Evolutionary conservation across 495 filamentous ascomycete species (phyloP).

Genomic region (Bacidia gigantensis): DNA sequence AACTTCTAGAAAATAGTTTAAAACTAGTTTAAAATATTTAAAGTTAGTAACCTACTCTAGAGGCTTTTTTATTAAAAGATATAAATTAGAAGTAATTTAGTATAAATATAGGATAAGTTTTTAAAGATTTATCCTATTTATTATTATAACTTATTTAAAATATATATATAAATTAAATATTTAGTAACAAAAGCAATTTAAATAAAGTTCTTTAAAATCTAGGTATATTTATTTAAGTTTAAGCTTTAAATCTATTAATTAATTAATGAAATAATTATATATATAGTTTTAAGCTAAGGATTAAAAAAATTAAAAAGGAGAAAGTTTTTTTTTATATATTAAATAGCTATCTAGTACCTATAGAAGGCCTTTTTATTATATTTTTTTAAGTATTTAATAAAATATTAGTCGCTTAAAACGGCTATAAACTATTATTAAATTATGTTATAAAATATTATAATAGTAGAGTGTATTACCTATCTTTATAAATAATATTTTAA

Average conservation of each 20-base stretch:
- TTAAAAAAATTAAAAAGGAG: no score
- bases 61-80: background rate
- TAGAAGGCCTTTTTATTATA: no score
- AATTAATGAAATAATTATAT: background rate
- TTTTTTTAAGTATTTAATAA: no score
- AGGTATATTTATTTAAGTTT: background rate
- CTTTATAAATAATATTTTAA: no score
- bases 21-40: background rate
- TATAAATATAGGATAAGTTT: background rate
- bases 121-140: background rate
- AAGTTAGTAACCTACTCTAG: background rate
- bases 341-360: no score
- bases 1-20: background rate
- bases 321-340: no score
- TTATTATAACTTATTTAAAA: background rate
- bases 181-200: background rate
- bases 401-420: no score
- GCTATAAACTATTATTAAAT: no score
- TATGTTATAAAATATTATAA: no score
- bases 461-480: no score
- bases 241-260: background rate
- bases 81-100: background rate
- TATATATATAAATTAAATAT: background rate
- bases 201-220: background rate
- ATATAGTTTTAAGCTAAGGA: no score